Percentiles rank a stretch among this genome's conserved stretches.
phyloP scores from a whole-genome alignment of 2,329 filamentous ascomycete genomes.

The Pyrenophora teres region DNA sequence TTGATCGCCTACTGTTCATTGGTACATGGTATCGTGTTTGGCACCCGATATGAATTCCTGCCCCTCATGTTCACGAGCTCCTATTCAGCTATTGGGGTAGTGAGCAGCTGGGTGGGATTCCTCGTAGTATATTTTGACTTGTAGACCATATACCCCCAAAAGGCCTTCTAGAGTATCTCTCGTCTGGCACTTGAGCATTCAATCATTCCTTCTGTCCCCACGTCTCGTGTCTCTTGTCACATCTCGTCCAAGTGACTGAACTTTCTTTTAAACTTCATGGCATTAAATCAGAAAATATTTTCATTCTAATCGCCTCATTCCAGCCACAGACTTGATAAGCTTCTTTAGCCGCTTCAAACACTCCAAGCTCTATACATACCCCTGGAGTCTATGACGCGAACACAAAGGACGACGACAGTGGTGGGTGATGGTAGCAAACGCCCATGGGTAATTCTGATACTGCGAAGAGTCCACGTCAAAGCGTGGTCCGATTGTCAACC shows the following conservation, averaged over 20 bases:
- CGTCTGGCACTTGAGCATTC: too few species aligned
- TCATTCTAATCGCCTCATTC: too few species aligned
- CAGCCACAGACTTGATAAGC: not conserved
- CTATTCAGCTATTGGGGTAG: conserved; percentile 91
- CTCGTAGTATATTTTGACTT: conserved; percentile 81
- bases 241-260: too few species aligned
- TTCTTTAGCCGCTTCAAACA: not conserved
- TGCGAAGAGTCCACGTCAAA: conserved; percentile 3
- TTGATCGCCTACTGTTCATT: conserved; percentile 87
- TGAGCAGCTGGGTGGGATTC: conserved; percentile 94
- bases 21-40: conserved; percentile 81
- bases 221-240: too few species aligned
- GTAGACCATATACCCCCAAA: conserved; percentile 13
- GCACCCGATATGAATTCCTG: conserved; percentile 81
- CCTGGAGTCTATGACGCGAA: not conserved
- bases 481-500: conserved; percentile 1
- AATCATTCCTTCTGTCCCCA: too few species aligned
- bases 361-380: not conserved
- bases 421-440: not conserved
- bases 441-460: conserved; percentile 13
- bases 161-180: not conserved
- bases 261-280: too few species aligned
- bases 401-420: not conserved
- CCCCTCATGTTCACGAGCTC: conserved; percentile 97
- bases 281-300: too few species aligned